phyloP scores from a whole-genome alignment of 73 alveolate genomes.

The Paramecium biaurelia region DNA sequence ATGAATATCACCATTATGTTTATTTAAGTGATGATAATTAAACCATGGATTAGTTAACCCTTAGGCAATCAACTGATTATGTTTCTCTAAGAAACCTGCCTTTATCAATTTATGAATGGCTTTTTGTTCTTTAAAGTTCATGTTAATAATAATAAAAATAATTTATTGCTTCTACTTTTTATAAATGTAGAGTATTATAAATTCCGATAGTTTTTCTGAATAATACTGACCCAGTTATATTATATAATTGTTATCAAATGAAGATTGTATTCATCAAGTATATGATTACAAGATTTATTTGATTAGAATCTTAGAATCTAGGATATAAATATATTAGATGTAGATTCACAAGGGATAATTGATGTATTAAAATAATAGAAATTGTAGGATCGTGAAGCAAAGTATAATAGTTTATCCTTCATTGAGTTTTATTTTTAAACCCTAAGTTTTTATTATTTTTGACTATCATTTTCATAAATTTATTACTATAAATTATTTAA shows the following conservation, averaged over 20 bases:
- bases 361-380: no score
- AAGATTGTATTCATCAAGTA: background rate
- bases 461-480: no score
- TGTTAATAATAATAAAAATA: background rate
- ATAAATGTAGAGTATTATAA: background rate
- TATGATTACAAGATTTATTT: no score
- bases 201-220: background rate
- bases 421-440: no score
- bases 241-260: no score
- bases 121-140: background rate
- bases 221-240: background rate
- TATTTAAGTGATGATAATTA: background rate
- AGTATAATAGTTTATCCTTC: no score
- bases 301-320: no score
- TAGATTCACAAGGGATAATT: no score
- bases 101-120: background rate
- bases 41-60: slow-evolving; percentile 8
- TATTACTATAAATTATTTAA: background rate
- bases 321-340: no score
- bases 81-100: background rate
- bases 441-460: no score
- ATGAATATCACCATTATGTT: background rate
- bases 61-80: background rate
- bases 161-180: background rate
- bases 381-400: no score